These are phyloP conservation scores for Coemansia umbellata DNA, from an alignment of 192 early-diverging fungal genomes.

Conservation along the genomic window DNA sequence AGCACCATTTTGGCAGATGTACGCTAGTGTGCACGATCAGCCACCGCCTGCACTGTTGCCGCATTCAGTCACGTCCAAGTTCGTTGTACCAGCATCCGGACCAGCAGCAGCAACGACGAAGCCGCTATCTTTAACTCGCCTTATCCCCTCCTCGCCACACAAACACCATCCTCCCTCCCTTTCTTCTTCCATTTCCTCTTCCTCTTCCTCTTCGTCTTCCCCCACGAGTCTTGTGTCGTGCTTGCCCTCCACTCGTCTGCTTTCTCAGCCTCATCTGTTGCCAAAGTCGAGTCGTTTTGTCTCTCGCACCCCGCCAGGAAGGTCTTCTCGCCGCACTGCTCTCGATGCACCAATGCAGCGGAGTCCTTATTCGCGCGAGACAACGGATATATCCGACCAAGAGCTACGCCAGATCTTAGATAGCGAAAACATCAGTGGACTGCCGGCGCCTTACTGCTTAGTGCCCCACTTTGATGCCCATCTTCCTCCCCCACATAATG, in stretches of 20 bases:
- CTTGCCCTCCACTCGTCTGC: conserved; percentile 18
- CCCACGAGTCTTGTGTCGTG: conserved; percentile 11
- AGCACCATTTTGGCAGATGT: conserved; percentile 29
- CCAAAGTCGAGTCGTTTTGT: conserved; percentile 17
- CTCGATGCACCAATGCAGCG: conserved; percentile 45
- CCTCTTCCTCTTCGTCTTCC: conserved; percentile 4
- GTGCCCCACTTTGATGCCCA: conserved; percentile 47
- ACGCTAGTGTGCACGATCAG: conserved; percentile 46
- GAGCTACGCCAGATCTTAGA: conserved; percentile 51
- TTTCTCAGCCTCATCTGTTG: conserved; percentile 14
- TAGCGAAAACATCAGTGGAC: conserved; percentile 51
- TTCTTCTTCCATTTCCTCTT: conserved; percentile 1
- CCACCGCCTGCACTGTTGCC: conserved; percentile 45
- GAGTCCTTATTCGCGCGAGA: conserved; percentile 46
- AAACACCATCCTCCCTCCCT: conserved; percentile 5
- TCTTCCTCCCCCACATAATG: conserved; percentile 14
- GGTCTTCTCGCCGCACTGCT: conserved; percentile 26
- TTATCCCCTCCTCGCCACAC: conserved; percentile 20
- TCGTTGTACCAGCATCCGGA: conserved; percentile 27
- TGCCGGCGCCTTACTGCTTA: conserved; percentile 42
- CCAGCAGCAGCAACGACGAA: conserved; percentile 23
- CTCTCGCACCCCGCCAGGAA: conserved; percentile 26
- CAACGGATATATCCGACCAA: conserved; percentile 51
- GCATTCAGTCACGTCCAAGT: conserved; percentile 35
- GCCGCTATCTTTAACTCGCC: conserved; percentile 25